Conservation (phyloP, 805 yeast species). For the Nakazawaea sp. region DNA sequence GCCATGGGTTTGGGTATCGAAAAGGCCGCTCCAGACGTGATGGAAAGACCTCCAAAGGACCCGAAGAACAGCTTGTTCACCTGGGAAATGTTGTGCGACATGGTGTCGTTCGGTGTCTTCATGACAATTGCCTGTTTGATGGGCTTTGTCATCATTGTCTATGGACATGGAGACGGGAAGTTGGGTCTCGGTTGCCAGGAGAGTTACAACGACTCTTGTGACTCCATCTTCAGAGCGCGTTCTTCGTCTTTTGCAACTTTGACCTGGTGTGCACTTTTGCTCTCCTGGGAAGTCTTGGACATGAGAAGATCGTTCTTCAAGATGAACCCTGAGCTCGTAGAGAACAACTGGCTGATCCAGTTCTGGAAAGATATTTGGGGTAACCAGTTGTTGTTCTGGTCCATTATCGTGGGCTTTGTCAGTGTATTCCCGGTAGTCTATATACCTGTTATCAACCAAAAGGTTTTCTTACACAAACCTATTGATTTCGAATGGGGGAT, state of each 20-base stretch:
- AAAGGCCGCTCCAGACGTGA: conserved; percentile 54
- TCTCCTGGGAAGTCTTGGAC: conserved; percentile 84
- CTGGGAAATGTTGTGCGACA: conserved; percentile 60
- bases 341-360: conserved; percentile 2
- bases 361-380: conserved; percentile 50
- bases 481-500: conserved; percentile 81
- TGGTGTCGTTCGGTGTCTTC: conserved; percentile 65
- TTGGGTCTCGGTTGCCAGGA: conserved; percentile 63
- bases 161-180: conserved; percentile 57
- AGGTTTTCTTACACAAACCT: conserved; percentile 66
- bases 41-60: conserved; percentile 59
- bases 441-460: conserved; percentile 78
- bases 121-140: conserved; percentile 68
- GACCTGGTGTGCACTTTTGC: conserved; percentile 79
- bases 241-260: conserved; percentile 72
- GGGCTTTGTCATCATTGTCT: conserved; percentile 59
- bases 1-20: conserved; percentile 79
- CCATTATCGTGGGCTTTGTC: conserved; percentile 61
- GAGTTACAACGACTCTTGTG: conserved; percentile 38
- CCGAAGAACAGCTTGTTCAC: conserved; percentile 52
- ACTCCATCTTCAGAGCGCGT: conserved; percentile 65
- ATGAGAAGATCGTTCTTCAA: conserved; percentile 61
- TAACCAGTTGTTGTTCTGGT: conserved; percentile 78
- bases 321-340: conserved; percentile 58
- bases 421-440: conserved; percentile 78